Evolutionary conservation across 78 protist species (phyloP).

Genomic region (Bigelowiella natans): DNA sequence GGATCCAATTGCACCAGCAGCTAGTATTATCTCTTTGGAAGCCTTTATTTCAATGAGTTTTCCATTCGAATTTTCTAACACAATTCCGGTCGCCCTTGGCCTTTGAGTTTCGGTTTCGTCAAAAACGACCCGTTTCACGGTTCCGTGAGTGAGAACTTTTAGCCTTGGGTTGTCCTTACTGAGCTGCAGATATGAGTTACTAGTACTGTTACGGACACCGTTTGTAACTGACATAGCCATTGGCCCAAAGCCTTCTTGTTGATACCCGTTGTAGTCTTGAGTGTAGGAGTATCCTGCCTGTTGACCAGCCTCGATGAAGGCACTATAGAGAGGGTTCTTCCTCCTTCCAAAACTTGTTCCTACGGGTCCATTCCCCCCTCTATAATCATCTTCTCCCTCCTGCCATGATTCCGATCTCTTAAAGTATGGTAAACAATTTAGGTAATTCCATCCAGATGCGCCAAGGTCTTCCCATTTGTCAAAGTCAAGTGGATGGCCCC

Average conservation of each 20-base stretch:
- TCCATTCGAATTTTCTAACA: too few relatives aligned
- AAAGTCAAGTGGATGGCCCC: constrained; percentile 17
- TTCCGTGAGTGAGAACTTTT: too few relatives aligned
- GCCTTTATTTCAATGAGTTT: too few relatives aligned
- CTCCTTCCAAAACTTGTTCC: neutral
- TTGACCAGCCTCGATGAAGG: constrained; percentile 14
- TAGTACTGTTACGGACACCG: too few relatives aligned
- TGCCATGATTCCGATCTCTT: neutral
- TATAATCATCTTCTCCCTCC: neutral
- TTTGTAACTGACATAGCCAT: constrained; percentile 16
- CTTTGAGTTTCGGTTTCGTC: too few relatives aligned
- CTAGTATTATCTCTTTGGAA: too few relatives aligned
- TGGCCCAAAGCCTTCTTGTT: constrained; percentile 8
- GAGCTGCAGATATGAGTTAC: too few relatives aligned
- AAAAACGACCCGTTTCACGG: too few relatives aligned
- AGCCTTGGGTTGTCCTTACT: too few relatives aligned
- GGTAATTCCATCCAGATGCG: neutral
- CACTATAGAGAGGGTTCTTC: constrained; percentile 1
- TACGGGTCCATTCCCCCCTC: neutral
- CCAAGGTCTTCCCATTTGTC: constrained; percentile 20
- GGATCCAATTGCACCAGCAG: neutral
- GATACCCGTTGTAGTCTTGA: constrained; percentile 7
- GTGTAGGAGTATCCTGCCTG: constrained; percentile 5
- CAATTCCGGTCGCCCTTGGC: too few relatives aligned
- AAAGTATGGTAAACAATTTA: constrained; percentile 6